Percentiles rank a stretch among this genome's conserved stretches.
Evolutionary conservation across 2,329 filamentous ascomycete genomes (phyloP).

Genomic region (Pyricularia sp.): DNA sequence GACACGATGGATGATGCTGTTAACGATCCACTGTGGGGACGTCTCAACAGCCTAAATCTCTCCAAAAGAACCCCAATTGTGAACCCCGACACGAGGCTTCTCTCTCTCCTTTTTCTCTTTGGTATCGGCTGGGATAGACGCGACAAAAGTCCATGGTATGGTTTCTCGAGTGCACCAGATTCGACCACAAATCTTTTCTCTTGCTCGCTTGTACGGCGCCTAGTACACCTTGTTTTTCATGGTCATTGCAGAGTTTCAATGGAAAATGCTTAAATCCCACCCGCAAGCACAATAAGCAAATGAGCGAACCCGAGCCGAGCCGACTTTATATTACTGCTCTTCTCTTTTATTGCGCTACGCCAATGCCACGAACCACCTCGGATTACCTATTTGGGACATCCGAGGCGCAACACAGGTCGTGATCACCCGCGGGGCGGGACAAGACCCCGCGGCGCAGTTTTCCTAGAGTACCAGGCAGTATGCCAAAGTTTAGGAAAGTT

Average conservation of each 20-base stretch:
- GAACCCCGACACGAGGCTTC: background rate
- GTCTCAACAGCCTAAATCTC: background rate
- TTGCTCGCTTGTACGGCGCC: background rate
- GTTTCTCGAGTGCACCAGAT: background rate
- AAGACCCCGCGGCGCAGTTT: background rate
- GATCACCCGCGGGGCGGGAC: background rate
- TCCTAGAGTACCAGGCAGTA: no score
- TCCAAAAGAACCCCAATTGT: background rate
- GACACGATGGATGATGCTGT: no score
- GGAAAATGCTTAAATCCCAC: background rate
- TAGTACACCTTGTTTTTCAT: background rate
- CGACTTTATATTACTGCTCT: background rate
- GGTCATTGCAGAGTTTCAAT: background rate
- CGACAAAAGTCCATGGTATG: background rate
- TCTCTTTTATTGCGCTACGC: background rate
- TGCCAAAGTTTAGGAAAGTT: no score
- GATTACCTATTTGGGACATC: background rate
- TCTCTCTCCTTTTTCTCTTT: background rate
- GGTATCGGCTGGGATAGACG: background rate
- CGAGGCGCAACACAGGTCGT: background rate
- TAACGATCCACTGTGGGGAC: no score
- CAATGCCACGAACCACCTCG: background rate
- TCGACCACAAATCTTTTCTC: background rate
- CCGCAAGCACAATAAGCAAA: background rate
- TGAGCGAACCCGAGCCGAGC: background rate